These are phyloP conservation scores for Boletus tomentosulus DNA, from an alignment of 768 basidiomycete genomes.

Conservation along the genomic window DNA sequence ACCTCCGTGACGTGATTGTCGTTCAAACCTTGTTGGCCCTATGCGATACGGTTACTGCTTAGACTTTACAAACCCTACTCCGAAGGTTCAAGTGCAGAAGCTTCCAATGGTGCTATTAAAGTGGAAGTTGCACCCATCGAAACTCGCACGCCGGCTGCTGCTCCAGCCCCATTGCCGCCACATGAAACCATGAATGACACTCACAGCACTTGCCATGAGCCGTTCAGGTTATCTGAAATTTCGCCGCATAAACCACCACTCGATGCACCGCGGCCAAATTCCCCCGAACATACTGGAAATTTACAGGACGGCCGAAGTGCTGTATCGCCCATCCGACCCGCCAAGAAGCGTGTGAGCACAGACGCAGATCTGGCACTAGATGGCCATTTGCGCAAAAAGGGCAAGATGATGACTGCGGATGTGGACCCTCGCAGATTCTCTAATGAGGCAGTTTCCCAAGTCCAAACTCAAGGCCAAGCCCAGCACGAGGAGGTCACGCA, in stretches of 20 bases:
- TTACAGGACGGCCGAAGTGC: conserved; percentile 21
- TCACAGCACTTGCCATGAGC: conserved; percentile 4
- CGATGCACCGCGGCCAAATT: conserved; percentile 1
- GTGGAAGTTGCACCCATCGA: conserved; percentile 1
- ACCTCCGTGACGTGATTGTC: conserved; percentile 25
- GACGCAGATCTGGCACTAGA: conserved; percentile 20
- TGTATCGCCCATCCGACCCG: conserved; percentile 39
- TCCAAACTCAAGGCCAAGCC: neutral
- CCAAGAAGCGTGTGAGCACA: conserved; percentile 46
- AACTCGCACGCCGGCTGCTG: conserved; percentile 5
- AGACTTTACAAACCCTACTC: conserved; percentile 28
- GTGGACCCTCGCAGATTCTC: conserved; percentile 15
- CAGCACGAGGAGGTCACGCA: neutral
- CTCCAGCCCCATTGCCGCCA: neutral
- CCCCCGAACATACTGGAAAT: conserved; percentile 9
- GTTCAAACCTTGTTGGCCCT: conserved; percentile 19
- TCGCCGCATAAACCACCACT: conserved; percentile 37
- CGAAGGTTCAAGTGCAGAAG: conserved; percentile 13
- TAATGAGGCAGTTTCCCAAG: conserved; percentile 12
- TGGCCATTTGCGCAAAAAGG: conserved; percentile 29
- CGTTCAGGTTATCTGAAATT: conserved; percentile 48
- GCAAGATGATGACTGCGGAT: conserved; percentile 21
- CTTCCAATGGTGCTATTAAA: conserved; percentile 8
- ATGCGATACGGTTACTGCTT: conserved; percentile 9
- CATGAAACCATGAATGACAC: neutral